Evolutionary conservation across 2,329 filamentous ascomycete genomes (phyloP), one percentile per base, ranked within the genome.

Genomic region (Diplodia seriata): DNA sequence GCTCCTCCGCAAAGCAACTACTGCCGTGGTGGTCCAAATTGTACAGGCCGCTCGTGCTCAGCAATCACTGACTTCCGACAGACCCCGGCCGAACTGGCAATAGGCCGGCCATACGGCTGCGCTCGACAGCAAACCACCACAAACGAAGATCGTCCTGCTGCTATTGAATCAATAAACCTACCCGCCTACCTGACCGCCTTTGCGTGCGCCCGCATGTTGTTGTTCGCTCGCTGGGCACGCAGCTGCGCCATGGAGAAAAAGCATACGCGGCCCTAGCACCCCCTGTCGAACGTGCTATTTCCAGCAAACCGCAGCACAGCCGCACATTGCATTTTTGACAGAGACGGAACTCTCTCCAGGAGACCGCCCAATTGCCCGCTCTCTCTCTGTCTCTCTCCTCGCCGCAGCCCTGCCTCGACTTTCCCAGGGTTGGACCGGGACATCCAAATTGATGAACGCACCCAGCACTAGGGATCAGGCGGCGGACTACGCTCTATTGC

Each of bases 251-350:
- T 20, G 12, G 57, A 33, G 23, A 36, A 62, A 50, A 33, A 33
- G 57, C 57, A 62, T 62, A 62, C 57, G 57, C 57, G 57, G 40
- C 57, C 57, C 50, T 40, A 62, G 20, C n/a, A 49, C 57, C 57
- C 57, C 57, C 57, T 62, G 57, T 50, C 57, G 18, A 49, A 36
- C 57, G 40, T 50, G 57, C 57, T 62, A 62, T 62, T 62, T 62
- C 57, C 40, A 62, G 57, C 57, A 29, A 36, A 62, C 57, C 57
- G 29, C 57, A 62, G 57, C 57, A 62, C 57, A 33, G 57, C 57
- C 57, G 57, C 57, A 62, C 40, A 49, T 62, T 49, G 26, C 18
- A 15, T 18, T 20, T 62, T 62, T 20, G 57, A 49, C 57, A 62
- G 40, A 62, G 40, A 49, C 15, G 26, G 57, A 15, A 49, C 9